These are phyloP conservation scores for Fallopia convolvulus DNA, from an alignment of 148 eudicot species.

Conservation along the genomic window DNA sequence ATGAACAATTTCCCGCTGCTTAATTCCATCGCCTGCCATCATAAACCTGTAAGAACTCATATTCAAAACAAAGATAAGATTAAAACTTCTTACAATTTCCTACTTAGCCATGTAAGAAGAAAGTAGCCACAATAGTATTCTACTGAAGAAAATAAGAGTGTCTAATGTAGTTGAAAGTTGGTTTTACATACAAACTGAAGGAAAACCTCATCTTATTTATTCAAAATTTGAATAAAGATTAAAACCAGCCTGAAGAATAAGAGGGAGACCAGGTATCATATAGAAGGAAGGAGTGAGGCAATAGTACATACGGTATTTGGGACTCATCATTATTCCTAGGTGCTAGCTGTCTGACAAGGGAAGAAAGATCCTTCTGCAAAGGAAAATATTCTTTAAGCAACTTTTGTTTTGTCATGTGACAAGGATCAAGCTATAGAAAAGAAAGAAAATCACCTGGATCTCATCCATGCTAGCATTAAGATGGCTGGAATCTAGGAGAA, in stretches of 20 bases:
- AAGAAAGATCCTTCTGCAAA: slow-evolving; percentile 88
- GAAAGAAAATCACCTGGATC: slow-evolving; percentile 54
- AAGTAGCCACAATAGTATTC: not conserved
- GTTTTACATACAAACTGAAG: not conserved
- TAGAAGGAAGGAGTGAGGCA: slow-evolving; percentile 6
- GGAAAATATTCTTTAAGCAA: not conserved
- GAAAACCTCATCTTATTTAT: not conserved
- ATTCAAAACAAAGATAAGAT: not conserved
- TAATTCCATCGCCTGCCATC: slow-evolving; percentile 91
- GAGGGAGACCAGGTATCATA: not conserved
- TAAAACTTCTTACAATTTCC: not conserved
- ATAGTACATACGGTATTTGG: slow-evolving; percentile 78
- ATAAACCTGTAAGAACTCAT: slow-evolving; percentile 49
- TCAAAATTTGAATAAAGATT: not conserved
- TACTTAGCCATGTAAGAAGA: not conserved
- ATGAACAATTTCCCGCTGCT: slow-evolving; percentile 53
- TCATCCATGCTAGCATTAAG: slow-evolving; percentile 52
- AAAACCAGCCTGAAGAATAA: not conserved
- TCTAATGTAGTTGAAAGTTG: not conserved
- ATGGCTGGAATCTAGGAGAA: slow-evolving; percentile 71
- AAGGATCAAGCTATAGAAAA: slow-evolving; percentile 5
- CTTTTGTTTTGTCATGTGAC: not conserved
- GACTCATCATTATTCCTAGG: slow-evolving; percentile 49
- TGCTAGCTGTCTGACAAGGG: slow-evolving; percentile 70
- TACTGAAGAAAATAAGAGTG: not conserved